Base-by-base conservation (phyloP, 139 green algal species). In the Coccomyxa sp. region DNA sequence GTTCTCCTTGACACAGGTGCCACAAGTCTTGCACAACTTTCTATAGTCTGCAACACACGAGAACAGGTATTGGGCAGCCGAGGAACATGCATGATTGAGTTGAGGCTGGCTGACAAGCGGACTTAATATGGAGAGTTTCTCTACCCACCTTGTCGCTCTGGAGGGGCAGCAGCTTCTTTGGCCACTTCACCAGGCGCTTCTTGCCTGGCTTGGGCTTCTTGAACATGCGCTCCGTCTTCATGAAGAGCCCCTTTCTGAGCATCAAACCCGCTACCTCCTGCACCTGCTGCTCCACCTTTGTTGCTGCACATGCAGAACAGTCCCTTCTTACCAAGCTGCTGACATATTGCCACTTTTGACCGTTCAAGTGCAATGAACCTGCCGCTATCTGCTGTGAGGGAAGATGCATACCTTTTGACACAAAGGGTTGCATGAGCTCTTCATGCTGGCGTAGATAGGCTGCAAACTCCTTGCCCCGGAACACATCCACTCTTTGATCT, bases 191-290 rank as follows among this genome's bases (percentile, higher is more conserved):
- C 27, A 95, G 85, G 38, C 87, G 87, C 68, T 91, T 90, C 74
- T 88, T 89, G 76, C 92, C 91, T 7, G 92, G 92, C 84, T 92
- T 93, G 17, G 91, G 89, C 83, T 95, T 95, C 74, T 94, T 93
- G 87, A 88, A 93, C 80, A 90, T 86, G 13, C 92, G 87, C 11
- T 95, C 87, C 27, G 84, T 80, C 12, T 86, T 87, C 3, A 83
- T 27, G 59, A 93, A 27, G 66, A 95, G 68, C 38, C 82, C 45
- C 71, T 77, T 58, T 14, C 88, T 82, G 45, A 95, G 25, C 68
- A 95, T 81, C 76, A 88, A 78, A 25, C 82, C 67, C 16, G 82
- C 67, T 67, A 93, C 59, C 0, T 87, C 87, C 3, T 27, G 0
- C 12, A 88, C 81, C 79, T 81, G 75, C 31, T 91, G 83, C 12